These are phyloP conservation scores for Fusarium humuli DNA, from an alignment of 2,329 filamentous ascomycete genomes.

Conservation along the genomic window DNA sequence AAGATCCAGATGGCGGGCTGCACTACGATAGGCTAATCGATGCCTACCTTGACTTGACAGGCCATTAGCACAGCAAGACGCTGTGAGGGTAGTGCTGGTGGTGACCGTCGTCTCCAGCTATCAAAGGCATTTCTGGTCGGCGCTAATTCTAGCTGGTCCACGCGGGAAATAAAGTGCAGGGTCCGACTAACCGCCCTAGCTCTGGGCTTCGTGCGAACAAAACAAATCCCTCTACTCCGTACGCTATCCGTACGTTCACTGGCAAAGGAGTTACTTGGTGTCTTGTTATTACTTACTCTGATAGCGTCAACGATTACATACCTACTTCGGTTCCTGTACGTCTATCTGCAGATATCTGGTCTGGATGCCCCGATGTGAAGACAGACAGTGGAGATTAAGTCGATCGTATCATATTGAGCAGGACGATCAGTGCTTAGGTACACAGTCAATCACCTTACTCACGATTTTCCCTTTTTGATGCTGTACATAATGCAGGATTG, in stretches of 20 bases:
- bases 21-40: conserved; percentile 31
- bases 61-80: conserved; percentile 37
- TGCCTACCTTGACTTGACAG: conserved; percentile 17
- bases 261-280: neutral
- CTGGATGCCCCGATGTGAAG: neutral
- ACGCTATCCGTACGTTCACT: neutral
- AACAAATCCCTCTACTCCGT: neutral
- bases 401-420: neutral
- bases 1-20: conserved; percentile 30
- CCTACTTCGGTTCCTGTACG: neutral
- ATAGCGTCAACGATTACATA: neutral
- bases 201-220: neutral
- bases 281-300: neutral
- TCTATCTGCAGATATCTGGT: too few species aligned
- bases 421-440: neutral
- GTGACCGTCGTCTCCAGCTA: conserved; percentile 40
- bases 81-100: conserved; percentile 24
- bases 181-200: conserved; percentile 17
- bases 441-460: neutral
- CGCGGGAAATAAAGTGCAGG: conserved; percentile 36
- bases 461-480: conserved; percentile 6
- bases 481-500: conserved; percentile 14
- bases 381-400: neutral
- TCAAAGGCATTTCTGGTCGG: conserved; percentile 40
- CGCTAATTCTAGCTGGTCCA: conserved; percentile 38